These are phyloP conservation scores for Medicago lupulina DNA, from an alignment of 306 rosid genomes.

Conservation along the genomic window DNA sequence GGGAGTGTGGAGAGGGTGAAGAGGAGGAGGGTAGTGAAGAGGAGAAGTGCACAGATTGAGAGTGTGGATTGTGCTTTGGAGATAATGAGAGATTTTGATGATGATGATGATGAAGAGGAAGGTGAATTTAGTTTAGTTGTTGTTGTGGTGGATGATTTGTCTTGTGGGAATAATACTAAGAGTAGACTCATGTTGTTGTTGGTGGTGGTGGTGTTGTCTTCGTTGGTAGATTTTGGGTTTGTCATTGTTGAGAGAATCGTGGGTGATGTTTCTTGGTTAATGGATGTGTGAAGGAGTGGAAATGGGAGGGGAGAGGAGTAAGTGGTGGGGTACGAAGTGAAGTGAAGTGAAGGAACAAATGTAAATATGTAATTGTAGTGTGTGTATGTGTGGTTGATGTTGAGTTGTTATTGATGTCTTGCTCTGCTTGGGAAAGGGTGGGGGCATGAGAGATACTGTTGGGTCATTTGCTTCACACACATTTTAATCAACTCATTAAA, in stretches of 20 bases:
- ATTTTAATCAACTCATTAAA: background rate
- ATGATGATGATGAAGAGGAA: background rate
- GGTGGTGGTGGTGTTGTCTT: too few relatives aligned
- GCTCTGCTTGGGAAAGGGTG: background rate
- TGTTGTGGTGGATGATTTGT: conserved; percentile 23
- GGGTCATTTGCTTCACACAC: conserved; percentile 44
- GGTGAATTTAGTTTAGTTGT: conserved; percentile 41
- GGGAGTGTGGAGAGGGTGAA: conserved; percentile 91
- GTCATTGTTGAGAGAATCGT: conserved; percentile 22
- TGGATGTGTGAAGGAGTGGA: background rate
- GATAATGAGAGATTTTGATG: conserved; percentile 42
- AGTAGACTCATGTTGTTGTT: conserved; percentile 64
- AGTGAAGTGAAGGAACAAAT: background rate
- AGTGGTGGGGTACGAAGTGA: background rate
- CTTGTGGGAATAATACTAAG: conserved; percentile 73
- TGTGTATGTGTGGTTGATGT: background rate
- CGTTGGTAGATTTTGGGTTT: conserved; percentile 4
- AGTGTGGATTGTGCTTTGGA: conserved; percentile 78
- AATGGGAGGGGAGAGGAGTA: too few relatives aligned
- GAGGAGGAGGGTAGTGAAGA: conserved; percentile 77
- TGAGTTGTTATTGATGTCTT: background rate
- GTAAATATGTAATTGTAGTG: background rate
- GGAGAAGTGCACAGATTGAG: conserved; percentile 74
- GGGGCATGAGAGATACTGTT: background rate
- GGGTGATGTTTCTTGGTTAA: background rate